Conservation (phyloP, 176 grass and related monocot species). For the Stipa capillata region DNA sequence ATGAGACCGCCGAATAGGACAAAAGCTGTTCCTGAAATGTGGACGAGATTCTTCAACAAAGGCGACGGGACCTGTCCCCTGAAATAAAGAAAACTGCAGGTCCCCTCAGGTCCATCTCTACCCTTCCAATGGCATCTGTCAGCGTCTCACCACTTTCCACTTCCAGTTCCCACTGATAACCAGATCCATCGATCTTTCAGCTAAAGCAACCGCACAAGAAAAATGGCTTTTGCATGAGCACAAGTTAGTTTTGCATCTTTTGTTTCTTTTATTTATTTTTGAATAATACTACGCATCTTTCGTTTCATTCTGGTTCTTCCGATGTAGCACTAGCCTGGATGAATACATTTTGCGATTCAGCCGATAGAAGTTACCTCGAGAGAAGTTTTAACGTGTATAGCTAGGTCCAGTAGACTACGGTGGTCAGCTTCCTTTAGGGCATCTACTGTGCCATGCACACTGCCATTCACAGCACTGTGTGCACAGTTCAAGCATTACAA, state of each 20-base stretch:
- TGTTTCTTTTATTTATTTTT: no score
- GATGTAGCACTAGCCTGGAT: no score
- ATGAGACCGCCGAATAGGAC: not conserved
- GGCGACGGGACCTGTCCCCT: not conserved
- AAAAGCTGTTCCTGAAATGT: not conserved
- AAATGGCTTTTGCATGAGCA: not conserved
- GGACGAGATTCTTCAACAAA: constrained; percentile 2
- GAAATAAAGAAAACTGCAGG: not conserved
- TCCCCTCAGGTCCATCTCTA: no score
- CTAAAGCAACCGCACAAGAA: not conserved
- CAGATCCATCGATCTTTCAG: not conserved
- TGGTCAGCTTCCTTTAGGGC: no score
- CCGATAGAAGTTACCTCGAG: no score
- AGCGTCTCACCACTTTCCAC: not conserved
- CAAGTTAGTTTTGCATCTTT: no score
- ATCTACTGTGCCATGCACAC: not conserved
- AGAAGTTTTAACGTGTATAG: not conserved
- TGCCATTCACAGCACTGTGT: not conserved
- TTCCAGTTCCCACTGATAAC: not conserved
- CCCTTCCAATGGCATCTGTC: not conserved
- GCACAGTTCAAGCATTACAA: not conserved
- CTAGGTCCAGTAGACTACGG: not conserved
- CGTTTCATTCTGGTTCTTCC: no score
- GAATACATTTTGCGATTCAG: no score
- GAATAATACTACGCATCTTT: no score